A percentile compares a stretch with the other conserved stretches of the same genome.
Conservation (phyloP, 2,329 filamentous ascomycete genomes). For the Hymenoscyphus linearis region DNA sequence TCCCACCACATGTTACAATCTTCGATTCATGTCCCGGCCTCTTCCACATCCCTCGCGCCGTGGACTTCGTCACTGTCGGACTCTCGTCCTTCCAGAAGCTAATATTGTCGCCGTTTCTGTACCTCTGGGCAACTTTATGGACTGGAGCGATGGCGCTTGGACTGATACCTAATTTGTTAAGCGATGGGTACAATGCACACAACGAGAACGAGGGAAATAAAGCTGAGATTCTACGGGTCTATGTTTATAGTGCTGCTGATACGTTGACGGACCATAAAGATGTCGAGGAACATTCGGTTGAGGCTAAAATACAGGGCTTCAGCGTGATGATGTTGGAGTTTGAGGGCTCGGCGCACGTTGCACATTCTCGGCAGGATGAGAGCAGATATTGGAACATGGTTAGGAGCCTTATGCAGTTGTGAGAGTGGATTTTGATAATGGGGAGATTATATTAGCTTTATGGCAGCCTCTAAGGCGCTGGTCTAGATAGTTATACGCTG, state of each 20-base stretch:
- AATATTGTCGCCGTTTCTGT: background rate
- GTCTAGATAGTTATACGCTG: too few relatives aligned
- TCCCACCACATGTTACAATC: background rate
- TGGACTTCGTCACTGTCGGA: background rate
- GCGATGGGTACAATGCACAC: background rate
- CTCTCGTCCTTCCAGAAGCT: background rate
- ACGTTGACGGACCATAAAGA: background rate
- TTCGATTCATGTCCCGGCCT: background rate
- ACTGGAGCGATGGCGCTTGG: background rate
- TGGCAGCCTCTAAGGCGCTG: too few relatives aligned
- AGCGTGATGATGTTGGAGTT: conserved; percentile 2
- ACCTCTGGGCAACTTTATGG: background rate
- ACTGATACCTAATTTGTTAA: background rate
- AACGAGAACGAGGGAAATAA: background rate
- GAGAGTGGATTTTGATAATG: too few relatives aligned
- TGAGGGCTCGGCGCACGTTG: conserved; percentile 4
- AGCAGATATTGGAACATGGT: too few relatives aligned
- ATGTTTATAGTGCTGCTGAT: conserved; percentile 7
- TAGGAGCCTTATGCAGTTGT: too few relatives aligned
- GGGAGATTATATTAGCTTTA: too few relatives aligned
- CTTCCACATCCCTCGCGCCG: background rate
- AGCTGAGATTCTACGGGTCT: background rate
- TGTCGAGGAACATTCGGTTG: conserved; percentile 5
- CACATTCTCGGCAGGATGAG: background rate
- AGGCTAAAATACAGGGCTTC: conserved; percentile 4